A percentile compares a stretch with the other conserved stretches of the same genome.
phyloP scores from a whole-genome alignment of 2,329 filamentous ascomycete genomes.

The Camptophora hylomeconis region DNA sequence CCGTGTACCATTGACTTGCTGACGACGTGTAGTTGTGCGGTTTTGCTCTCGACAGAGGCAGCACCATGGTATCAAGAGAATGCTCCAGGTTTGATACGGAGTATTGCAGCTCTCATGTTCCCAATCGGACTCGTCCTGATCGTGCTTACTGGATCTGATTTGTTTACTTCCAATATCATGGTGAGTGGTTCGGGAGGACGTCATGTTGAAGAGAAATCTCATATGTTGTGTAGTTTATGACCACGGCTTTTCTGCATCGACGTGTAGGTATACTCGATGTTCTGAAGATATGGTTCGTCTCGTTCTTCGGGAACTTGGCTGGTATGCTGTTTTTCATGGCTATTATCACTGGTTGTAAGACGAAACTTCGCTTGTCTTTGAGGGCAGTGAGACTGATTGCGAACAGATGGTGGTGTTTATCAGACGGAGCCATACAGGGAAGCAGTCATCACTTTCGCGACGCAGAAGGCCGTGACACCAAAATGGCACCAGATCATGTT shows the following conservation, averaged over 20 bases:
- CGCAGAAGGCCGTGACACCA: constrained; percentile 36
- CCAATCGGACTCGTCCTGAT: constrained; percentile 39
- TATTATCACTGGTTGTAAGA: constrained; percentile 38
- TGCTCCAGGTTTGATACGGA: constrained; percentile 35
- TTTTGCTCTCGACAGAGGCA: constrained; percentile 32
- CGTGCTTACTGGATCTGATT: constrained; percentile 35
- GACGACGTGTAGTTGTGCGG: no score
- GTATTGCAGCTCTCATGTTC: constrained; percentile 34
- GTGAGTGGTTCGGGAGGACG: constrained; percentile 15
- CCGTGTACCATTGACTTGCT: no score
- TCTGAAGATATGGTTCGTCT: constrained; percentile 41
- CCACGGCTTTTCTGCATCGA: constrained; percentile 90
- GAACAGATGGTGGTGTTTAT: constrained; percentile 31
- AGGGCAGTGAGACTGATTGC: background rate
- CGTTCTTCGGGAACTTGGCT: constrained; percentile 37
- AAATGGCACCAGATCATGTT: constrained; percentile 42
- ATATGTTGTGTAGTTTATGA: no score
- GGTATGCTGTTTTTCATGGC: constrained; percentile 36
- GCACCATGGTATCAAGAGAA: constrained; percentile 37
- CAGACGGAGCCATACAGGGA: constrained; percentile 30
- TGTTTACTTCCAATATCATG: constrained; percentile 37
- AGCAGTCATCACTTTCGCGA: constrained; percentile 33
- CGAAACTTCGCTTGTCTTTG: constrained; percentile 12
- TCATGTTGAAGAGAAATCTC: no score
- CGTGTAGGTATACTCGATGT: constrained; percentile 75